Evolutionary conservation across 2,329 filamentous ascomycete species (phyloP), one percentile per base, ranked within the genome.

Genomic region (Aspergillus awamori): DNA sequence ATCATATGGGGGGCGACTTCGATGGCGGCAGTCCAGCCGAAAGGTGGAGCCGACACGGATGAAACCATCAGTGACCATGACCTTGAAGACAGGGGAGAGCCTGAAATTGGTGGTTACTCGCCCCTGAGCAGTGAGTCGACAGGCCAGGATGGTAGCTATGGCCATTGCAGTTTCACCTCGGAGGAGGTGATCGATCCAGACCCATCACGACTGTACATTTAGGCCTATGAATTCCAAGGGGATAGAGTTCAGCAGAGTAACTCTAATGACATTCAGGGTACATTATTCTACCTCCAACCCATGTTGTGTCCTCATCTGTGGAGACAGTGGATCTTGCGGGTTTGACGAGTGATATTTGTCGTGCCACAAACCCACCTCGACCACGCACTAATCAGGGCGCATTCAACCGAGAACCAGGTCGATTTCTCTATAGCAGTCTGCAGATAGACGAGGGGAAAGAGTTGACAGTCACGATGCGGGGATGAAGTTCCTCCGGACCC

Each of bases 1-100:
- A 63, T 76, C 0, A 65, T 64, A 60, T 76, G 72, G 74, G 74
- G 72, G 5, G 65, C 59, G 17, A 39, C 64, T 10, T 36, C 24
- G 2, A 8, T n/a, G 22, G 28, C 28, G 1, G 15, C 26, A 49
- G 3, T 5, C 4, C 45, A 26, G 15, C 28, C 8, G 47, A n/a
- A 48, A n/a, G 22, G 8, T 11, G 24, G 11, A n/a, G 22, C 5
- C 15, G 10, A 15, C 13, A 20, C 8, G 6, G 45, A 48, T 20
- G 22, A 28, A 8, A 17, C 8, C 11, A 13, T 28, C 10, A 15
- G 47, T 10, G 26, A 28, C 1, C 6, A 24, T 17, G 47, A 49
- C 1, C 10, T 15, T 13, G 47, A 49, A 8, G 24, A 28, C 10
- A 15, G 47, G 15, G 24, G 28, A 10, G 28, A 30, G 17, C 17